Conservation (phyloP, 2,329 filamentous ascomycete species). For the Diplodia mutila region DNA sequence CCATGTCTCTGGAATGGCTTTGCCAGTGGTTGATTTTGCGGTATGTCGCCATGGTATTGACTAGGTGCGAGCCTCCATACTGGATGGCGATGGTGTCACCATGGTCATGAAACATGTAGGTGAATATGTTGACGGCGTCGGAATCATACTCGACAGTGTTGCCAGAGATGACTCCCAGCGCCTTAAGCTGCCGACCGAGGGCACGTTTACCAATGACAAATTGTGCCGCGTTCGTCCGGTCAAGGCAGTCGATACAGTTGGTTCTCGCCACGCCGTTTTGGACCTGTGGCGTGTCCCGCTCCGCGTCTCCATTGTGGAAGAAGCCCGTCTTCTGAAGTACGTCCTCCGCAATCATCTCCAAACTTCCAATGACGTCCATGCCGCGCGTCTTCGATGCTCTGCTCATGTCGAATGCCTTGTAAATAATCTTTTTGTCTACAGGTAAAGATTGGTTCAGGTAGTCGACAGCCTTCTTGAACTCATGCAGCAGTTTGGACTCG, state of each 20-base stretch:
- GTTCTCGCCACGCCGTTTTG: slow-evolving; percentile 94
- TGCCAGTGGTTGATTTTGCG: slow-evolving; percentile 99
- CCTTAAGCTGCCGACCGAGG: slow-evolving; percentile 87
- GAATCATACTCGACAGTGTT: slow-evolving; percentile 88
- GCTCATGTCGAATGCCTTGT: slow-evolving; percentile 98
- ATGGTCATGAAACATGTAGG: slow-evolving; percentile 97
- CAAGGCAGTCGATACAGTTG: slow-evolving; percentile 97
- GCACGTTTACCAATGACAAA: slow-evolving; percentile 97
- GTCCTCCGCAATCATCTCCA: slow-evolving; percentile 87
- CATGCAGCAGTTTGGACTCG: slow-evolving; percentile 86
- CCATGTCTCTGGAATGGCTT: slow-evolving; percentile 96
- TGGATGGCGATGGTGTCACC: slow-evolving; percentile 97
- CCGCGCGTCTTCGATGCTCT: slow-evolving; percentile 87
- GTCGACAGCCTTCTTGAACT: slow-evolving; percentile 83
- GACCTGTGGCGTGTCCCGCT: slow-evolving; percentile 66
- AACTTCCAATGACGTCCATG: slow-evolving; percentile 89
- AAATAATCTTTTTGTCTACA: slow-evolving; percentile 79
- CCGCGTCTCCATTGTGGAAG: slow-evolving; percentile 86
- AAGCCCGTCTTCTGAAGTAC: slow-evolving; percentile 86
- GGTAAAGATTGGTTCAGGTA: slow-evolving; percentile 97
- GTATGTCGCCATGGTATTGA: slow-evolving; percentile 99
- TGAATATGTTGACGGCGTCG: slow-evolving; percentile 93
- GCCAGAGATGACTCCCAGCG: slow-evolving; percentile 81
- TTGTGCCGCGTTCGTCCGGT: slow-evolving; percentile 95
- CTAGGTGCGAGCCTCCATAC: slow-evolving; percentile 94